A percentile compares a stretch with the other conserved stretches of the same genome.
Conservation (phyloP, 148 eudicot genomes). For the Vaccinium vitisidaea region DNA sequence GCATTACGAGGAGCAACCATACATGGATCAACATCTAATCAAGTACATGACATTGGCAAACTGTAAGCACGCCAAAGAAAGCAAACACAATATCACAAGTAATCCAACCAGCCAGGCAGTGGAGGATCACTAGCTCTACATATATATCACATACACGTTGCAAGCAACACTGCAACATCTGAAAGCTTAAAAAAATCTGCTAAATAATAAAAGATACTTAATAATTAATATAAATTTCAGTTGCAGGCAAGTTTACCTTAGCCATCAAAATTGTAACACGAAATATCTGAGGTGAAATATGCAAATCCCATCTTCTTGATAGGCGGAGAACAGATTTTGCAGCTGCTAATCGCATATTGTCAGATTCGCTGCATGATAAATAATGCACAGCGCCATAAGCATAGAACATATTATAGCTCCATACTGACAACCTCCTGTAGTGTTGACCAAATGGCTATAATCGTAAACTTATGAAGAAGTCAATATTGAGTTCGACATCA, state of each 20-base stretch:
- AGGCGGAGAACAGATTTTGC: constrained; percentile 83
- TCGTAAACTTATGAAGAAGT: not conserved
- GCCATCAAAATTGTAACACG: constrained; percentile 64
- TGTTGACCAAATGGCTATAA: not conserved
- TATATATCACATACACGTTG: not conserved
- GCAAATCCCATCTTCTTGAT: constrained; percentile 88
- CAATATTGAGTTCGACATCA: not conserved
- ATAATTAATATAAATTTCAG: not conserved
- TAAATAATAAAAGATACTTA: not conserved
- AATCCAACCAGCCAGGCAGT: not conserved
- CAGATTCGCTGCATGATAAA: constrained; percentile 53
- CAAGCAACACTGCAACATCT: not conserved
- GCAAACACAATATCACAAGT: not conserved
- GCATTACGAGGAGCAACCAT: not conserved
- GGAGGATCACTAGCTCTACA: not conserved
- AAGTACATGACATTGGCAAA: constrained; percentile 3
- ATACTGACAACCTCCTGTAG: not conserved
- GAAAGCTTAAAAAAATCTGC: not conserved
- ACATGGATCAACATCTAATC: not conserved
- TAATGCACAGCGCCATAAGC: constrained; percentile 12
- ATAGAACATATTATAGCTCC: not conserved
- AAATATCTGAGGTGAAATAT: constrained; percentile 69
- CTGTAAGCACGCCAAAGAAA: not conserved
- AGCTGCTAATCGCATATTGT: constrained; percentile 68
- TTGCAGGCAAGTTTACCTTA: constrained; percentile 46